Evolutionary conservation across 805 yeast genomes (phyloP).

Genomic region (Metschnikowia gelsemii): DNA sequence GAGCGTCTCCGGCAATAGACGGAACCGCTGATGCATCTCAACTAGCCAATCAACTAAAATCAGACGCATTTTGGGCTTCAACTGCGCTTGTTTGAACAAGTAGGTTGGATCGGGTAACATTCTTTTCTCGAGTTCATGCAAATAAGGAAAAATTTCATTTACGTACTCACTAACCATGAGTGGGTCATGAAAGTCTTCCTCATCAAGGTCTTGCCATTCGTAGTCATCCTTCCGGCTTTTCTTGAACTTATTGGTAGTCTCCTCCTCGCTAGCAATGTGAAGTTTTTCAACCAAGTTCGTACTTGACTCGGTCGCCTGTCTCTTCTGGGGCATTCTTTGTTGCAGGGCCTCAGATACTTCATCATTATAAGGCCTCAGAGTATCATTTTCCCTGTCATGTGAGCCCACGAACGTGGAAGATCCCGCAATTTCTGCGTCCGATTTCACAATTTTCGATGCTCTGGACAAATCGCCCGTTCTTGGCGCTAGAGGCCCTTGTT

Average conservation of each 20-base stretch:
- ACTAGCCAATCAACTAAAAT: slow-evolving; percentile 93
- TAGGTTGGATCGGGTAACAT: slow-evolving; percentile 76
- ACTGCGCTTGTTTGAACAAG: slow-evolving; percentile 57
- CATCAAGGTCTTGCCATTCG: slow-evolving; percentile 73
- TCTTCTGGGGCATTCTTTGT: slow-evolving; percentile 46
- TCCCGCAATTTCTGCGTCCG: slow-evolving; percentile 8
- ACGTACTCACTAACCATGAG: slow-evolving; percentile 93
- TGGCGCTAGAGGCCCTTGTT: slow-evolving; percentile 31
- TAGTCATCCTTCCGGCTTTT: slow-evolving; percentile 43
- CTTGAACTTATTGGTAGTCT: slow-evolving; percentile 26
- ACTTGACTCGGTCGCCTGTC: slow-evolving; percentile 56
- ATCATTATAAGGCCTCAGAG: neutral
- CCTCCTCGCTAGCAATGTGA: slow-evolving; percentile 12
- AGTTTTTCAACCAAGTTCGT: slow-evolving; percentile 32
- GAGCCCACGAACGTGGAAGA: too few species aligned
- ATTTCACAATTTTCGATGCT: slow-evolving; percentile 11
- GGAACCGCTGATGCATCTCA: slow-evolving; percentile 81
- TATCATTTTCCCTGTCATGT: too few species aligned
- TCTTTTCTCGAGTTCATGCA: slow-evolving; percentile 67
- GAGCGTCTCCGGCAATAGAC: slow-evolving; percentile 82
- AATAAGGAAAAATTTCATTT: slow-evolving; percentile 76
- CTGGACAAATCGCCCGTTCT: slow-evolving; percentile 8
- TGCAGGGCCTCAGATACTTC: slow-evolving; percentile 1
- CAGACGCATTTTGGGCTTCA: slow-evolving; percentile 81
- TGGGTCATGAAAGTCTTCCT: slow-evolving; percentile 66